Base-by-base conservation (phyloP, 805 yeast species). In the Teunomyces atbi region DNA sequence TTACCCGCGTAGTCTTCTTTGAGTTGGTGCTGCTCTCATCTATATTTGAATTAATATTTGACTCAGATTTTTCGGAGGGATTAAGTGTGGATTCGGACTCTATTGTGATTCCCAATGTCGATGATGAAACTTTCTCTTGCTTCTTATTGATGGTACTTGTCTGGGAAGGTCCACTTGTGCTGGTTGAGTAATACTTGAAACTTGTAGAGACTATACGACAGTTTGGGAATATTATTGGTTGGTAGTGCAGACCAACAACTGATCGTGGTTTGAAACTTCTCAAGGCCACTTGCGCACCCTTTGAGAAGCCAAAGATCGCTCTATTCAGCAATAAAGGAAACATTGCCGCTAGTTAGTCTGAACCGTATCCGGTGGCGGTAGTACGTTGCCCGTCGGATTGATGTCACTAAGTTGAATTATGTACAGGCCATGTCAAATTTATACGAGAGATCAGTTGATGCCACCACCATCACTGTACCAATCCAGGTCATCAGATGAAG, bases 391-490 rank as follows among this genome's bases (percentile, higher is more conserved):
- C 28, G 28, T 21, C 27, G 18, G 27, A 36, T 36, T 18, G n/a
- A 36, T 16, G 37, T n/a, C 23, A 18, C 39, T 21, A n/a, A 20
- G 15, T 36, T n/a, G 6, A 6, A n/a, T 36, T 36, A 20, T 36
- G 39, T 36, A 36, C 39, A 36, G 39, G 39, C 19, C 18, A 18
- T 18, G 10, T 21, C 39, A 36, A 36, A n/a, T 30, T 30, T 30
- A 7, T 30, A 30, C 18, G 18, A 23, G 26, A 23, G 26, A 11
- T 23, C 26, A 23, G 26, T 8, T 6, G 26, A 23, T 23, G 26
- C 26, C 26, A 6, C 26, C 26, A 21, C 26, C 26, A 5, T 21
- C 26, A 21, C 26, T 10, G 26, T 21, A 21, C 26, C 8, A 7
- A 23, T 4, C 26, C 26, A 23, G 8, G 26, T 6, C 26, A 23